Evolutionary conservation across 225 moss, liverwort and hornwort genomes (phyloP), one percentile per base, ranked within the genome.

Genomic region (Neckera pumila): DNA sequence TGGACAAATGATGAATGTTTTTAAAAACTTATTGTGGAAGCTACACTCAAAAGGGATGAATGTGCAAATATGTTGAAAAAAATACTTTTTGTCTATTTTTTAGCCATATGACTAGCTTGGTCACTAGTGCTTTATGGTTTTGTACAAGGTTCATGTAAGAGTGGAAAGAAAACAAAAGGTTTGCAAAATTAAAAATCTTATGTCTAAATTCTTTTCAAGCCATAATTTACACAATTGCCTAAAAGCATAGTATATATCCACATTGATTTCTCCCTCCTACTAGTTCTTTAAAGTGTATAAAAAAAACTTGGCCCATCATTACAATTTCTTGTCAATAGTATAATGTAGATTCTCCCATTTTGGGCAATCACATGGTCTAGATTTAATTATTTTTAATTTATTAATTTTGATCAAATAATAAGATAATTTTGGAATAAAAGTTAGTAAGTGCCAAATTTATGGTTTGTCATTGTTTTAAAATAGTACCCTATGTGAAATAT

Each of bases 321-420:
- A 75, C 8, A 75, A 33, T 7, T 51, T 51, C 1, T 12, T 51
- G 12, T n/a, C n/a, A n/a, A n/a, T 20, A 33, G 51, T 4, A 33
- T 33, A 33, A 51, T 49, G 20, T 20, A 1, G 8, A 75, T 7
- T 75, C 20, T 20, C 0, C 33, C 20, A 51, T 20, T 75, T 31
- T 1, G 2, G 2, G 7, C 19, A 49, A 49, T 75, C 7, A 20
- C 33, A 49, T 75, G 12, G 3, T 49, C 4, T 33, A 33, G 2
- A 49, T 75, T 33, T 20, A 7, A 20, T 33, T 4, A 7, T 20
- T 31, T 72, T 12, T 12, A 11, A 18, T 74, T 6, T 18, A 6
- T 0, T 17, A 17, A 0, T 28, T 45, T 28, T 73, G 0, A 0
- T 6, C 11, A 30, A 74, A 17, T 9, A 4, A 30, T 6, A n/a